phyloP scores from a whole-genome alignment of 495 filamentous ascomycete species.

The Parathielavia appendiculata region DNA sequence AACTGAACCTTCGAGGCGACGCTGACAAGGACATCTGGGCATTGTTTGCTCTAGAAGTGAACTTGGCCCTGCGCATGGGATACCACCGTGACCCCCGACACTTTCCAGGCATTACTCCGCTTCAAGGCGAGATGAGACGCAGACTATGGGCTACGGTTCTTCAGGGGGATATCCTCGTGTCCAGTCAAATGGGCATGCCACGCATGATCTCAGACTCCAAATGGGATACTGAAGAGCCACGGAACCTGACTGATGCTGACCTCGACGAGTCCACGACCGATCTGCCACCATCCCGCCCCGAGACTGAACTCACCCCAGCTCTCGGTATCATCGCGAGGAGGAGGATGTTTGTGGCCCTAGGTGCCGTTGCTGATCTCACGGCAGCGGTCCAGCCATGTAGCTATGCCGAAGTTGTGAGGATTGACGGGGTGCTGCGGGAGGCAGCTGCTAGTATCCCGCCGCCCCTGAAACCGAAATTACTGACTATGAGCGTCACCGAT shows the following conservation, averaged over 20 bases:
- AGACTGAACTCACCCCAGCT: constrained; percentile 29
- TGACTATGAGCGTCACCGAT: constrained; percentile 25
- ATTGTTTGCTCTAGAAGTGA: constrained; percentile 34
- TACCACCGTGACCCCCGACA: constrained; percentile 39
- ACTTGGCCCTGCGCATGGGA: constrained; percentile 40
- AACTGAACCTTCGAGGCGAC: constrained; percentile 33
- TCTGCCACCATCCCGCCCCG: constrained; percentile 36
- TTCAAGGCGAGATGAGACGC: constrained; percentile 37
- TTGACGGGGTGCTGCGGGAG: constrained; percentile 31
- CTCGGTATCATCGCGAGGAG: constrained; percentile 27
- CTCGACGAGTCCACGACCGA: constrained; percentile 29
- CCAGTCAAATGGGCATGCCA: constrained; percentile 32
- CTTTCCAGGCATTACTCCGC: constrained; percentile 32
- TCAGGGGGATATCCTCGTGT: constrained; percentile 28
- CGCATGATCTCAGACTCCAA: constrained; percentile 23
- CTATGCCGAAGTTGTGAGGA: constrained; percentile 30
- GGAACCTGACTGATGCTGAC: constrained; percentile 38
- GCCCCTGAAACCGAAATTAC: constrained; percentile 20
- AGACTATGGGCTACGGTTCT: constrained; percentile 33
- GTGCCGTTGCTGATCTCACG: constrained; percentile 26
- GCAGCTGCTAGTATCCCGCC: constrained; percentile 25
- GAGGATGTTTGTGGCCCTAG: constrained; percentile 17
- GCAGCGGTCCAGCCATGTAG: constrained; percentile 22
- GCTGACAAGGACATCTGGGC: constrained; percentile 38
- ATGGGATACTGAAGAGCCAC: constrained; percentile 35